Base-by-base conservation (phyloP, 2,329 filamentous ascomycete genomes). In the Rasamsonia emersonii region DNA sequence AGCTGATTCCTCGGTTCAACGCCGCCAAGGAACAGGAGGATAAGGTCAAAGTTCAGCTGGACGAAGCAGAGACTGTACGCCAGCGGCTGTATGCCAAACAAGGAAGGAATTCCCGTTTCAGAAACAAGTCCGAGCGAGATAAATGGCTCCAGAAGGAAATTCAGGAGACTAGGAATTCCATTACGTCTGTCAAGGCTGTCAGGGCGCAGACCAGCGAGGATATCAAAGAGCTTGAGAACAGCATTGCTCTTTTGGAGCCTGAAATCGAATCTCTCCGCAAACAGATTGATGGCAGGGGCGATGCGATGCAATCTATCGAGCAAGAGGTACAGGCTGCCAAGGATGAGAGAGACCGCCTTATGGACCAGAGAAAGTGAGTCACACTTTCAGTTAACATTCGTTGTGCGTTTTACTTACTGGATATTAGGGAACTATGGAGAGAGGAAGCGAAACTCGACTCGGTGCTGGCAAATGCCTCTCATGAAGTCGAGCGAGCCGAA, bases 31-130 rank as follows among this genome's bases (percentile, higher is more conserved):
- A 76, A 31, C 72, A 85, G 37, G 91, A 95, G 53, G 70, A 72
- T 10, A 71, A 75, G 10, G 67, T 84, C 17, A 80, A 79, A 48
- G 68, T 79, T 34, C 76, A 82, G 37, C 69, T 96, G 8, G 81
- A 86, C 28, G 70, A 82, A 30, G 82, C 82, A 0, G 82, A 93
- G 48, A 79, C 79, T 5, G 72, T 75, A 4, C 73, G 84, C 24
- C 77, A 82, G 42, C 79, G 88, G 21, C 72, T 98, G 5, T 85
- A 93, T 51, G 84, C 83, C 30, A 98, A 98, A 58, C 89, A 98
- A 60, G 86, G 82, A 25, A 80, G 89, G 27, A 86, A 82, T 43
- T 81, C 82, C 11, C 82, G 86, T 40, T 98, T 94, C 59, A 82
- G 73, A 51, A 93, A 77, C 56, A 94, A 94, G 64, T 73, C 75